Base-by-base conservation (phyloP, 495 filamentous ascomycete species). In the Podospora fimiseda region DNA sequence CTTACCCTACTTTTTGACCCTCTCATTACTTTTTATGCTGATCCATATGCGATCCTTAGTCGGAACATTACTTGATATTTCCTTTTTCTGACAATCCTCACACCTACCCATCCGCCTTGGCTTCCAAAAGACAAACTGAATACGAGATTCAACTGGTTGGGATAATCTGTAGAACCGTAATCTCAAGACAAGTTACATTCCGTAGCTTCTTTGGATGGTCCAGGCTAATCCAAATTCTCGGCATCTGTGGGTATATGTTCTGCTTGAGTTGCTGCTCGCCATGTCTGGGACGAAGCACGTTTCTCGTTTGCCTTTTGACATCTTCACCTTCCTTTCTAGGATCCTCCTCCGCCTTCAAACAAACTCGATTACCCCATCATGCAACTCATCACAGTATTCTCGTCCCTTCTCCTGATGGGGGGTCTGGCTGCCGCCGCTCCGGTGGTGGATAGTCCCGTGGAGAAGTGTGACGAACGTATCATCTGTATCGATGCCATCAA, bases 401-500 rank as follows among this genome's bases (percentile, higher is more conserved):
- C 55, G 7, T 55, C 45, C 33, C 23, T 52, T 36, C 39, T 63
- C 27, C 38, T 56, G 8, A 42, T 54, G 11, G 54, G 50, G 16
- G 43, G 43, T 9, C 20, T 49, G 27, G 50, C 39, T 4, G 53
- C 20, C n/a, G 58, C 61, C 19, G 52, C 43, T 7, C 48, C 58
- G 8, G 46, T 53, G 13, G 21, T 41, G 3, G 22, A 40, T 50
- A 15, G 7, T 27, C 1, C 21, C 22, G 22, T 52, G 7, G 47
- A 43, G 15, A 4, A 41, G 8, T 63, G 60, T 43, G 9, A 21
- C 8, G 43, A 54, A 3, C 54, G 40, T n/a, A 58, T 39, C 11
- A 53, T 60, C 51, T 63, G 60, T 33, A 38, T 63, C 33, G 60
- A 63, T 38, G 51, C 43, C 15, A 19, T 63, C 23, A 63, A 47